Conservation (phyloP, 2,329 filamentous ascomycete genomes). For the Penicillium nordicum region DNA sequence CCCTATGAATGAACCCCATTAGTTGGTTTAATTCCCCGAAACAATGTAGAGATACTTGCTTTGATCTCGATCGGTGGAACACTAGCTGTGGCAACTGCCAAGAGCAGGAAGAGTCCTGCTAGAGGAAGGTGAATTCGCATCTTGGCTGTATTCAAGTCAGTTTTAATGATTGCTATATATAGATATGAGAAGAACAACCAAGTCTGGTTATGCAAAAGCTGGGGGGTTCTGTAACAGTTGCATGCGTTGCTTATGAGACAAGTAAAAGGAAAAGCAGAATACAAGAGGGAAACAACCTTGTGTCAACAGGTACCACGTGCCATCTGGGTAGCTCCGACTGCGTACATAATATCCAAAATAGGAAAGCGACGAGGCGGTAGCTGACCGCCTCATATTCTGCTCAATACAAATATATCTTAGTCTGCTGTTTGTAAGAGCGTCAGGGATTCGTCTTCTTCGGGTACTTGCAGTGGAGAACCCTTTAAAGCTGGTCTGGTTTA, state of each 20-base stretch:
- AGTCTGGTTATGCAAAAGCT: not conserved
- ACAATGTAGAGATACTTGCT: not conserved
- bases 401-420: not conserved
- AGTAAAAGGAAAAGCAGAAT: not conserved
- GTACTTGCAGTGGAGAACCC: not conserved
- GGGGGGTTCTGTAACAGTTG: not conserved
- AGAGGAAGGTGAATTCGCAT: not conserved
- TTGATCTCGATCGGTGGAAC: slow-evolving; percentile 7
- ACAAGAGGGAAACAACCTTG: not conserved
- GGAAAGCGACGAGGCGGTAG: not conserved
- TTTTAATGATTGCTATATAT: not conserved
- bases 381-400: not conserved
- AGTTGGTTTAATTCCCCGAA: not conserved
- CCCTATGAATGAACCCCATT: not conserved
- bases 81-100: not conserved
- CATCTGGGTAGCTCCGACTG: not conserved
- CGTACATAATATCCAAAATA: not conserved
- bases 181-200: not conserved
- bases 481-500: not conserved
- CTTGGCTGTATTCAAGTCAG: not conserved
- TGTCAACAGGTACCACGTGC: not conserved
- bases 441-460: not conserved
- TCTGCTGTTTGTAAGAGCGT: not conserved
- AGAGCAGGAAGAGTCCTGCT: not conserved
- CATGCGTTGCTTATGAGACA: not conserved